A percentile compares a stretch with the other conserved stretches of the same genome.
Evolutionary conservation across 441 rosid genomes (phyloP).

Genomic region (Theobroma grandiflorum): DNA sequence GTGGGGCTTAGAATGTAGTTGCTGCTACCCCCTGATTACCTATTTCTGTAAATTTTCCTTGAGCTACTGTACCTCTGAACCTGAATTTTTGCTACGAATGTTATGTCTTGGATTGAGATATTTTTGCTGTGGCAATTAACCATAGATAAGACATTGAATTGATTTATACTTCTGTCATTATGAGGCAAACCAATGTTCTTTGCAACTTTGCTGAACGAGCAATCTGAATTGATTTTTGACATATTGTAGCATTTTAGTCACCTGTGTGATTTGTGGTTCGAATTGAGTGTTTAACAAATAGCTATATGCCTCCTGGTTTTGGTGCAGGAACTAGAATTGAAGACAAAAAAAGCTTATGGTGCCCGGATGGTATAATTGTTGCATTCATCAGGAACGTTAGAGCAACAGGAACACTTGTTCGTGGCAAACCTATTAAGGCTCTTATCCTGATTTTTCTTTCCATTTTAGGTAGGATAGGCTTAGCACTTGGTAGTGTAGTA

Average conservation of each 20-base stretch:
- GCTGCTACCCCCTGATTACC: background rate
- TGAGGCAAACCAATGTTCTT: background rate
- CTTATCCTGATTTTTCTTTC: background rate
- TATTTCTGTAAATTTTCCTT: background rate
- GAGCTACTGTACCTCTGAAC: background rate
- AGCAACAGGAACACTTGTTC: background rate
- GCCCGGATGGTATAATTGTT: background rate
- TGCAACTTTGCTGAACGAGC: constrained; percentile 1
- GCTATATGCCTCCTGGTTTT: background rate
- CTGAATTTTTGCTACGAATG: background rate
- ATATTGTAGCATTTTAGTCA: background rate
- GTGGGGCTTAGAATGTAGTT: background rate
- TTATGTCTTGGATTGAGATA: background rate
- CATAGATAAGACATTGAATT: background rate
- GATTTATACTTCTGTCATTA: background rate
- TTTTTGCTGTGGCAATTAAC: background rate
- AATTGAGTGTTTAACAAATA: constrained; percentile 2
- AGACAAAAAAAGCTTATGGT: background rate
- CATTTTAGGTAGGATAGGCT: background rate
- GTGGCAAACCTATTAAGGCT: background rate
- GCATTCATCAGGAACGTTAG: background rate
- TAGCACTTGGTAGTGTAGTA: background rate
- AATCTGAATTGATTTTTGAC: background rate
- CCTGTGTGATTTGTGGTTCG: background rate
- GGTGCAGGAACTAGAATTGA: background rate